phyloP scores from a whole-genome alignment of 257 asterid species.

The Solanum habrochaites region DNA sequence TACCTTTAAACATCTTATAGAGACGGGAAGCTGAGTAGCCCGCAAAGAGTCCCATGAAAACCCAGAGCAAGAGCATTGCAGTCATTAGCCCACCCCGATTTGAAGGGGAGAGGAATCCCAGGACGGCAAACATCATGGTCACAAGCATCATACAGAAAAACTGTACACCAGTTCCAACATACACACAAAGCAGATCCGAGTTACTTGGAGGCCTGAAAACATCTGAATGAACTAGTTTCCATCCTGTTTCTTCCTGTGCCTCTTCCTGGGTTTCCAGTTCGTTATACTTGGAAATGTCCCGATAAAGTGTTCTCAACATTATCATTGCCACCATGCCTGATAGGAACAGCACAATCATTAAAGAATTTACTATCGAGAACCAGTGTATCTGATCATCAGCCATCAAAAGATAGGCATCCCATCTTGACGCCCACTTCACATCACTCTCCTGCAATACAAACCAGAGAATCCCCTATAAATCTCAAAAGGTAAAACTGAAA shows the following conservation, averaged over 20 bases:
- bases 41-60: conserved; percentile 65
- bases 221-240: conserved; percentile 69
- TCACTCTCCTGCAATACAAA: conserved; percentile 49
- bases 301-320: conserved; percentile 63
- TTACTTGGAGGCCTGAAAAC: conserved; percentile 60
- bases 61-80: conserved; percentile 73
- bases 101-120: conserved; percentile 75
- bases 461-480: neutral
- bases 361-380: conserved; percentile 70
- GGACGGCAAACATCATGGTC: conserved; percentile 59
- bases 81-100: conserved; percentile 82
- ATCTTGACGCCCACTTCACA: conserved; percentile 83
- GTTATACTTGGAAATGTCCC: conserved; percentile 66
- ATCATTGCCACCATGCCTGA: conserved; percentile 84
- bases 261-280: conserved; percentile 78
- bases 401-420: conserved; percentile 77
- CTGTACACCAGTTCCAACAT: conserved; percentile 71
- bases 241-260: conserved; percentile 77
- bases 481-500: neutral
- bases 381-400: conserved; percentile 74
- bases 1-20: conserved; percentile 67
- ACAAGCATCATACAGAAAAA: conserved; percentile 51
- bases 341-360: conserved; percentile 77
- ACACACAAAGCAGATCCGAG: conserved; percentile 54
- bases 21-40: conserved; percentile 57